Evolutionary conservation across 306 rosid species (phyloP), one percentile per base, ranked within the genome.

Genomic region (Carpinus viminea): DNA sequence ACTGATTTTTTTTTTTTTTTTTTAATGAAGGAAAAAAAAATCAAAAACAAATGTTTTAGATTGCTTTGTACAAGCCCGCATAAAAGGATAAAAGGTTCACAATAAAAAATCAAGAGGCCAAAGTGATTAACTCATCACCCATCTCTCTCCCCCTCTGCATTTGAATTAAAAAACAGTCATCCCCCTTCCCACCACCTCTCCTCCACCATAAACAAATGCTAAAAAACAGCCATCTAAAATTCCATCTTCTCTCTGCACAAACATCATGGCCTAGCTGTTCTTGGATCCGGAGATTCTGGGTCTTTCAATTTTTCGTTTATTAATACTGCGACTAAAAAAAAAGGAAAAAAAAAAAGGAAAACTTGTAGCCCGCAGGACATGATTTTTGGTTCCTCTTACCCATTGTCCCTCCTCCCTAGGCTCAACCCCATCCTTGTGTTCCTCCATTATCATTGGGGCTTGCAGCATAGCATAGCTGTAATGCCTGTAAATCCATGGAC

Each of bases 251-350:
- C 88, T 84, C 80, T 84, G 84, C 83, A 75, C 78, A 75, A 84
- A 85, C 96, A 91, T 91, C 88, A 89, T 90, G 93, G 91, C 92
- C 95, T 87, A 87, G 95, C 92, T 90, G 97, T 89, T 90, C 95
- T 92, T 90, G 97, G 98, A 94, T 94, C 98, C 92, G 87, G 90
- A 87, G 91, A 88, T 91, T 91, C 88, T 84, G 91, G 91, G 86
- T 81, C 82, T 83, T 83, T 88, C 72, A 60, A 81, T 53, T 46
- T 84, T 50, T 60, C 24, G n/a, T 64, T 52, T 43, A 41, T 17
- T 75, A 74, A 61, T 61, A 68, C 68, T 75, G 9, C 24, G n/a
- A 45, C 72, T 41, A 0, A 6, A 41, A 41, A 41, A 41, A 41
- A 4, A 38, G 3, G 3, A 38, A 41, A 0, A 0, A 64, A 13